A percentile compares a stretch with the other conserved stretches of the same genome.
phyloP scores from a whole-genome alignment of 2,329 filamentous ascomycete species.

The Hypoxylon sp. region DNA sequence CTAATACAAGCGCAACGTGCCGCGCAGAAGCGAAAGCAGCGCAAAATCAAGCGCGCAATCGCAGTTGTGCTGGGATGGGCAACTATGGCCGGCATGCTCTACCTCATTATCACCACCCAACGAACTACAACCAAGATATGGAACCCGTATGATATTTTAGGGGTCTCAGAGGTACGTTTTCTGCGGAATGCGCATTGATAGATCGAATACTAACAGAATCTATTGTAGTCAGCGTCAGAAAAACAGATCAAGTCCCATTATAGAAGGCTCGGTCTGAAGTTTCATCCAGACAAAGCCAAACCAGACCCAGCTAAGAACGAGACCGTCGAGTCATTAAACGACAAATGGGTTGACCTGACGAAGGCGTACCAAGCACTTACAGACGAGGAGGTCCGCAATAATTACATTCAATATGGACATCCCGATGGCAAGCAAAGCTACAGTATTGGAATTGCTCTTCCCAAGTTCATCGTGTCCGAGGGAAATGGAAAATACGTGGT shows the following conservation, averaged over 20 bases:
- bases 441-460: constrained; percentile 96
- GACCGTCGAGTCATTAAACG: constrained; percentile 86
- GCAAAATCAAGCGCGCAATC: constrained; percentile 86
- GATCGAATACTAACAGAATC: constrained; percentile 18
- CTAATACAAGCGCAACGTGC: constrained; percentile 86
- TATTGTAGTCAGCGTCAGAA: constrained; percentile 77
- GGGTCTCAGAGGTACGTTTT: constrained; percentile 73
- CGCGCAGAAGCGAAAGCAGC: constrained; percentile 90
- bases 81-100: constrained; percentile 90
- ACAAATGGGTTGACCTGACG: constrained; percentile 92
- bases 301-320: constrained; percentile 90
- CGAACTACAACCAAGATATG: constrained; percentile 82
- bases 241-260: constrained; percentile 94
- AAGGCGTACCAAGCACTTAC: constrained; percentile 99
- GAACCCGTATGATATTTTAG: constrained; percentile 97
- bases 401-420: constrained; percentile 95
- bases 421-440: constrained; percentile 98
- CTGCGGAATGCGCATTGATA: constrained; percentile 62
- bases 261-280: constrained; percentile 85
- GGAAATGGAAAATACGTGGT: constrained; percentile 97
- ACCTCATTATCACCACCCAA: constrained; percentile 86
- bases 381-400: constrained; percentile 96
- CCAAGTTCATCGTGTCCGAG: constrained; percentile 91
- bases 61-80: constrained; percentile 84
- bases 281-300: constrained; percentile 92